Evolutionary conservation across 2,329 filamentous ascomycete genomes (phyloP).

Genomic region (Verticillium tricorpus): DNA sequence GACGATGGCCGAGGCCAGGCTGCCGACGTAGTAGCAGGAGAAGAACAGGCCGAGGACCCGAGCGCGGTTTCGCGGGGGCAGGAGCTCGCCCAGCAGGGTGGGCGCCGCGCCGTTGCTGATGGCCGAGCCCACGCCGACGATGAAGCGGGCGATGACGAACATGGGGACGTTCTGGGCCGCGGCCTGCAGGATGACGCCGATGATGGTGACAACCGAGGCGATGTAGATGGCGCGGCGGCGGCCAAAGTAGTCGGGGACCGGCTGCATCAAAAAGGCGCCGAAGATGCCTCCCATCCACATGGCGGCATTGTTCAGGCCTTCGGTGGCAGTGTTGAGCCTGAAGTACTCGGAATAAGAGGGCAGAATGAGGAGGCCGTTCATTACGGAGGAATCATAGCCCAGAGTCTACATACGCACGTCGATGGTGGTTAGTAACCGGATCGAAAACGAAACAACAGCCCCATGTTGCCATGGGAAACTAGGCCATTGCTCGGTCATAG

Average conservation of each 20-base stretch:
- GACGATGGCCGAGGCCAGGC: conserved; percentile 21
- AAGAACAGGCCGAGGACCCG: conserved; percentile 12
- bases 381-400: conserved; percentile 45
- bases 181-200: conserved; percentile 41
- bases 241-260: conserved; percentile 35
- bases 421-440: background rate
- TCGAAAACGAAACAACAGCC: background rate
- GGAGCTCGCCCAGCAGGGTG: conserved; percentile 45
- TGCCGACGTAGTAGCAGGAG: conserved; percentile 23
- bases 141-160: conserved; percentile 42
- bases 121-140: conserved; percentile 41
- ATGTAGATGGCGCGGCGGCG: conserved; percentile 37
- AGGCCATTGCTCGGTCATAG: too few relatives aligned
- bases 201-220: conserved; percentile 31
- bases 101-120: conserved; percentile 37
- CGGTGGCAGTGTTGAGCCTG: conserved; percentile 44
- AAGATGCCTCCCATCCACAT: conserved; percentile 49
- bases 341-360: conserved; percentile 54
- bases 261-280: conserved; percentile 35
- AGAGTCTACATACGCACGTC: background rate
- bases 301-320: conserved; percentile 49
- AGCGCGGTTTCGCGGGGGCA: conserved; percentile 24
- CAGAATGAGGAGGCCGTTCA: conserved; percentile 54
- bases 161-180: conserved; percentile 46
- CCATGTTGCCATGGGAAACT: background rate